Evolutionary conservation across 371 early-diverging fungal species (phyloP).

Genomic region (Mortierella sp.): DNA sequence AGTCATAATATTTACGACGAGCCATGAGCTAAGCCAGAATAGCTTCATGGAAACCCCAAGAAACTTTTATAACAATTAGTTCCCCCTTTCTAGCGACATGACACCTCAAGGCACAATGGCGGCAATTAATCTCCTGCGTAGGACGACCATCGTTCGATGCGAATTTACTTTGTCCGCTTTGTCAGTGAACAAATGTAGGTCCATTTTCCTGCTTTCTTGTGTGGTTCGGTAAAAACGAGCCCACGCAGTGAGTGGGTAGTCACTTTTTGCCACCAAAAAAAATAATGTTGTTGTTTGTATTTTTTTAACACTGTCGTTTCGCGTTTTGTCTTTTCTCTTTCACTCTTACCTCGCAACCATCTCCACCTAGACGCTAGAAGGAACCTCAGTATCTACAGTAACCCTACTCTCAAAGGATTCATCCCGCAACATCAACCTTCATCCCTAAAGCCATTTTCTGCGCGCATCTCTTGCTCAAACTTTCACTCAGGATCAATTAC

Average conservation of each 20-base stretch:
- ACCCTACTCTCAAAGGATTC: too few species aligned
- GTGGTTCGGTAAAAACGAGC: not conserved
- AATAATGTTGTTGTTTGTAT: not conserved
- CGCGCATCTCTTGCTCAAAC: constrained; percentile 2
- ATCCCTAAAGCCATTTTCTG: not conserved
- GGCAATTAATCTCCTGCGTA: not conserved
- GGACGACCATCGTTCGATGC: not conserved
- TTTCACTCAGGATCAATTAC: constrained; percentile 31
- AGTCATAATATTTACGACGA: not conserved
- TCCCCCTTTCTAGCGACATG: not conserved
- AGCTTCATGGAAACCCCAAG: not conserved
- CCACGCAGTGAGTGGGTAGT: not conserved
- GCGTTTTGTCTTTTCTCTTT: not conserved
- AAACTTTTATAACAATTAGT: not conserved
- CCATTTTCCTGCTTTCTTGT: not conserved
- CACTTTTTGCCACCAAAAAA: constrained; percentile 26
- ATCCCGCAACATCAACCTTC: not conserved
- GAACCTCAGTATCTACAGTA: not conserved
- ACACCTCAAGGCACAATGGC: not conserved
- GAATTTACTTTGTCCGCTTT: not conserved
- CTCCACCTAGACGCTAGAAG: not conserved
- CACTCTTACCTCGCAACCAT: not conserved
- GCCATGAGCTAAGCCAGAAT: not conserved
- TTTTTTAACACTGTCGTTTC: not conserved
- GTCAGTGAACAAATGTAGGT: not conserved